Conservation (phyloP, 495 filamentous ascomycete species). For the Podospora comata region DNA sequence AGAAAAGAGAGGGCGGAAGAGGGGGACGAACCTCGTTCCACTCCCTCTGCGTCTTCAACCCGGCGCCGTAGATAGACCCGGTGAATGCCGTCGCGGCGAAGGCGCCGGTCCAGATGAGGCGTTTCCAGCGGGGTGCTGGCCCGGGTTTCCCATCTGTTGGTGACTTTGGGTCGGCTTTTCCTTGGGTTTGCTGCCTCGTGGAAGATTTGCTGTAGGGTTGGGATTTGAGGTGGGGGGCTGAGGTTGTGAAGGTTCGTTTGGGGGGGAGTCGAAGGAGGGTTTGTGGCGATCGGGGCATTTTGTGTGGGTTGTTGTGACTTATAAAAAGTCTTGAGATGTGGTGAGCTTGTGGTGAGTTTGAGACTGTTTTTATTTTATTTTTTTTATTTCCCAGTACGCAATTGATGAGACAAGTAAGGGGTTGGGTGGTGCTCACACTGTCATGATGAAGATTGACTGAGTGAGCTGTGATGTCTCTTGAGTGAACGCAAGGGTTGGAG, state of each 20-base stretch:
- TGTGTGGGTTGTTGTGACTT: background rate
- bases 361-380: background rate
- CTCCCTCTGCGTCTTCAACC: constrained; percentile 54
- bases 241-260: background rate
- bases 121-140: constrained; percentile 27
- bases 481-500: no score
- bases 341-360: background rate
- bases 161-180: background rate
- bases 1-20: background rate
- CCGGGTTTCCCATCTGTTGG: background rate
- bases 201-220: background rate
- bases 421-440: no score
- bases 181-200: background rate
- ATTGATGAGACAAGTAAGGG: no score
- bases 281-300: background rate
- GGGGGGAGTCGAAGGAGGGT: background rate
- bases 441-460: no score
- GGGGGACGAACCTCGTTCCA: constrained; percentile 27
- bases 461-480: no score
- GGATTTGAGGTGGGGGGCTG: background rate
- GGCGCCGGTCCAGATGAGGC: constrained; percentile 42
- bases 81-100: constrained; percentile 49
- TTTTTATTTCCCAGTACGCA: no score
- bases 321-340: background rate
- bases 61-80: constrained; percentile 56